Conservation (phyloP, 768 basidiomycete species). For the Tricholoma terreum region DNA sequence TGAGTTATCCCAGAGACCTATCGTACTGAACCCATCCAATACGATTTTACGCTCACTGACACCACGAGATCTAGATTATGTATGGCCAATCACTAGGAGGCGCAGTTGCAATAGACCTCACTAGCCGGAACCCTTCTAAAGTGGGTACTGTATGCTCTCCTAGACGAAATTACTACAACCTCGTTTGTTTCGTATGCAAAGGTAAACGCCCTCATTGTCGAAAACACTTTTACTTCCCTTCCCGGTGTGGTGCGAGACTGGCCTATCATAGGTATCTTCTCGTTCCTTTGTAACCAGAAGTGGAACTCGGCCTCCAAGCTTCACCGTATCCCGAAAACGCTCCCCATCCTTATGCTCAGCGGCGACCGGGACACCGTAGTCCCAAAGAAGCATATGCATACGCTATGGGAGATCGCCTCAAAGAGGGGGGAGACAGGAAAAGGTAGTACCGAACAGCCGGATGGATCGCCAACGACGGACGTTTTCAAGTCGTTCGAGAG, state of each 20-base stretch:
- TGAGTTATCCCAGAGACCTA: constrained; percentile 51
- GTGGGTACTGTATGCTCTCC: constrained; percentile 33
- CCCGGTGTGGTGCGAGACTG: constrained; percentile 66
- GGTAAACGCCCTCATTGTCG: constrained; percentile 73
- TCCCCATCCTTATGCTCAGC: constrained; percentile 74
- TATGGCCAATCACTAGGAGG: constrained; percentile 84
- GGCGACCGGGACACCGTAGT: constrained; percentile 63
- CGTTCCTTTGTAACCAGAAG: constrained; percentile 72
- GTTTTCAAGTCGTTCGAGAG: not conserved
- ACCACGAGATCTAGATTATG: constrained; percentile 41
- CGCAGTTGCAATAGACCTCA: constrained; percentile 83
- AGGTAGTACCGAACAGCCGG: not conserved
- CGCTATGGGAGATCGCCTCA: constrained; percentile 50
- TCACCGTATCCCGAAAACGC: constrained; percentile 46
- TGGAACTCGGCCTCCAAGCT: constrained; percentile 74
- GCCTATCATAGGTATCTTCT: constrained; percentile 61
- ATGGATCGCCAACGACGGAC: not conserved
- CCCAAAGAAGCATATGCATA: constrained; percentile 59
- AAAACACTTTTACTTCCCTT: constrained; percentile 87
- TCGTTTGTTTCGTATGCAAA: constrained; percentile 19
- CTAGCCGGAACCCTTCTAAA: constrained; percentile 61
- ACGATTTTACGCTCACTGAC: not conserved
- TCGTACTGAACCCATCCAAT: constrained; percentile 40
- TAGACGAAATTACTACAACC: not conserved
- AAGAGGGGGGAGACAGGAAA: constrained; percentile 29